Base-by-base conservation (phyloP, 164 flowering plant species). In the Nymphaea colorata region DNA sequence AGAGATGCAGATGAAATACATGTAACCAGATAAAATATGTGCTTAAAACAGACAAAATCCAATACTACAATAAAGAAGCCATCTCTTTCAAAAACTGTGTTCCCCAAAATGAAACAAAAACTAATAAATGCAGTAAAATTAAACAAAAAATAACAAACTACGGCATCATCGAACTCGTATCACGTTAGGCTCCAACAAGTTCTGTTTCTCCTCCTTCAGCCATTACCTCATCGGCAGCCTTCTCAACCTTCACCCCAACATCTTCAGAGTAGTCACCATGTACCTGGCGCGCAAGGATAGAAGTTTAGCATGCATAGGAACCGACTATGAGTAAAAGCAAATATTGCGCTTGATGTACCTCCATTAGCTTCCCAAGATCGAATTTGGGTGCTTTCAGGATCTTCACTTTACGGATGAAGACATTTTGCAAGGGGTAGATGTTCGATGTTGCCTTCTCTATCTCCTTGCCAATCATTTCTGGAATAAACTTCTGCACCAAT, bases 361-460 rank as follows among this genome's bases (percentile, higher is more conserved):
- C 81, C 81, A 79, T 79, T 61, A 79, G 70, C 75, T 76, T 79
- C 36, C 81, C 81, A 57, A 79, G 81, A 74, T 79, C 81, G 59
- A 79, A 79, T 53, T 79, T 79, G 41, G 81, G 81, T 41, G 81
- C 81, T 75, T 79, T 79, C 70, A 79, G 65, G 64, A 79, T 79
- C 77, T 79, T 79, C 16, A 79, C 81, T 71, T 79, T 79, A 41
- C 81, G 70, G 42, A 79, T 74, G 66, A 79, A 79, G 14, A 79
- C 81, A 69, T 79, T 76, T 69, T 79, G 81, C 42, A 79, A 69
- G 45, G 81, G 81, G 43, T 79, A 79, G n/a, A 79, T 79, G 69
- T 77, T 72, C 5, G 71, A 61, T 15, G 79, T 76, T 2, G 79
- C 81, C 66, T 79, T 79, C 71, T 79, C 81, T 62, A 79, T 76